These are phyloP conservation scores for Cylindrodendrum hubeiense DNA, from an alignment of 2,329 filamentous ascomycete genomes.

Conservation along the genomic window DNA sequence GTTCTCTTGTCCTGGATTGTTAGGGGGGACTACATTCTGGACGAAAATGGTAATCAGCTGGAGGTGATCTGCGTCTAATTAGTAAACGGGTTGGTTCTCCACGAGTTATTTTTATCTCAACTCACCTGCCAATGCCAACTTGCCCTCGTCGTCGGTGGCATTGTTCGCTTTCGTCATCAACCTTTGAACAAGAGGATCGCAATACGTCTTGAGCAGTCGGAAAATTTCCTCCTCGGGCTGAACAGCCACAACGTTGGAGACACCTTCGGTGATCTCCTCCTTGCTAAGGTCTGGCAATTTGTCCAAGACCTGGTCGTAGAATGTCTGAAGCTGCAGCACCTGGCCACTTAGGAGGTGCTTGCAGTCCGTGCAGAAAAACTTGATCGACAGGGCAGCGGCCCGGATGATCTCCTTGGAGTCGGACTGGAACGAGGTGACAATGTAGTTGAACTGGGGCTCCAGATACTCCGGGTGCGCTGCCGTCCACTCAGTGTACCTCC, in stretches of 20 bases:
- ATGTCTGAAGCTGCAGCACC: conserved; percentile 87
- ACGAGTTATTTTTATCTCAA: background rate
- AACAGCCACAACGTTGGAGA: conserved; percentile 89
- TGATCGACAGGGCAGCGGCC: conserved; percentile 92
- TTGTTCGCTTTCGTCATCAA: conserved; percentile 89
- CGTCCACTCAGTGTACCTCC: conserved; percentile 98
- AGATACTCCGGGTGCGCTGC: conserved; percentile 92
- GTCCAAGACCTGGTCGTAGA: conserved; percentile 92
- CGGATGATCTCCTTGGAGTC: conserved; percentile 91
- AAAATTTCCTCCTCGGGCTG: conserved; percentile 87
- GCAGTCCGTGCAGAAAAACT: conserved; percentile 97
- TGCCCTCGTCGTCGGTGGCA: conserved; percentile 84
- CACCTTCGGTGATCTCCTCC: conserved; percentile 96
- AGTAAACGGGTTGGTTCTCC: conserved; percentile 8
- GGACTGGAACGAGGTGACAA: conserved; percentile 91
- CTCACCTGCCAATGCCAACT: conserved; percentile 86
- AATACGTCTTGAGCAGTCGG: conserved; percentile 89
- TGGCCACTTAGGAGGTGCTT: conserved; percentile 86
- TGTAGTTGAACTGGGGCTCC: conserved; percentile 93
- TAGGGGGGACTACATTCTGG: conserved; percentile 80
- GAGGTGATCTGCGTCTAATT: conserved; percentile 76
- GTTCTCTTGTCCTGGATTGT: conserved; percentile 79
- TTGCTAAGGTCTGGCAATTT: conserved; percentile 88
- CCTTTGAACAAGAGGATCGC: conserved; percentile 87
- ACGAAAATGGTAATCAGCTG: conserved; percentile 94